Evolutionary conservation across 2,329 filamentous ascomycete species (phyloP), one percentile per base, ranked within the genome.

Genomic region (Ophiostoma tasmaniense): DNA sequence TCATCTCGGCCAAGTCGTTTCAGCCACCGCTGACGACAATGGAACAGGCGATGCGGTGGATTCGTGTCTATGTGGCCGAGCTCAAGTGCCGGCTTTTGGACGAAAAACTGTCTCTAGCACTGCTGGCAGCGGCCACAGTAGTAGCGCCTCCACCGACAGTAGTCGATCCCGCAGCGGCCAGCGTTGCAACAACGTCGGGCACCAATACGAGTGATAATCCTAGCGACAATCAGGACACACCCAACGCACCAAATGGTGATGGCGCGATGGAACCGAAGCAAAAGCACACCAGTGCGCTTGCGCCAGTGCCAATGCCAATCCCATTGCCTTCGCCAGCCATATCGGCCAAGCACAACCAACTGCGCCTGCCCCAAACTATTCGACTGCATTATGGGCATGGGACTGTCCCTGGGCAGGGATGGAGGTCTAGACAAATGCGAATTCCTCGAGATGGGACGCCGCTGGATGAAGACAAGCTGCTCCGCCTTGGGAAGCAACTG

Each of bases 1-100:
- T 99, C 93, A 83, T 98, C 17, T 97, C 93, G 1, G 93, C 95
- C 25, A 99, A 99, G 77, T 96, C 93, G 0, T 99, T 99, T 75
- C 85, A 91, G 33, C 95, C 95, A 0, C 87, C 85, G 69, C 94
- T 98, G 76, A 90, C 88, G 73, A 89, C 84, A 1, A 80, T 86
- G 22, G 92, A 95, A 28, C 91, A 96, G 76, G 94, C 89, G 0
- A 81, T 86, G 30, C 89, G 88, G 71, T 99, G 95, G 95, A 82
- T 99, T 52, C 85, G 89, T 13, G 97, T 99, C 68, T 98, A 98
- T 77, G 88, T 86, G 4, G 91, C 92, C 0, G 95, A 99, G 76
- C 96, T 99, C 67, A 95, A 90, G 78, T 89, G 91, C 68, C 87
- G 95, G 59, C 83, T 98, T 64, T 89, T 97, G 0, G 93, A 98